Percentiles rank a stretch among this genome's conserved stretches.
These are phyloP conservation scores for Martensiomyces pterosporus DNA, from an alignment of 192 early-diverging fungal genomes.

Conservation along the genomic window DNA sequence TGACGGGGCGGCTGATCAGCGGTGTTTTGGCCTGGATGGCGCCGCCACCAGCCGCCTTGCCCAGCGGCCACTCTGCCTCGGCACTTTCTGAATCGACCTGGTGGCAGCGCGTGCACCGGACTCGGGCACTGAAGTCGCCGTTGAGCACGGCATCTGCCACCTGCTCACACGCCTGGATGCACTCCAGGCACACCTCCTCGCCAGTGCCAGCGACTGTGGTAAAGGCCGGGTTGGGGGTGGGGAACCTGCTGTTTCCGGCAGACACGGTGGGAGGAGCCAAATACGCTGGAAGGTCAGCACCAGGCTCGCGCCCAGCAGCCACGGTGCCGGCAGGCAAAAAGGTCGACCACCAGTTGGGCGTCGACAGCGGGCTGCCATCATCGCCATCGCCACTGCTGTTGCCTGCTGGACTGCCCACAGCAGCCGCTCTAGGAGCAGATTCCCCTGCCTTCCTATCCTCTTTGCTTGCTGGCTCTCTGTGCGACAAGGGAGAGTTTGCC, in stretches of 20 bases:
- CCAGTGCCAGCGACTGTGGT: constrained; percentile 25
- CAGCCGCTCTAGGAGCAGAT: not conserved
- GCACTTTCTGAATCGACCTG: not conserved
- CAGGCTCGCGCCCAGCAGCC: not conserved
- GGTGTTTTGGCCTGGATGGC: constrained; percentile 15
- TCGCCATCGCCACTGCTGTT: not conserved
- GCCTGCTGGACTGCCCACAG: not conserved
- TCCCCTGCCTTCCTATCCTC: not conserved
- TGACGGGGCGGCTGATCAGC: constrained; percentile 21
- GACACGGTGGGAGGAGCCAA: constrained; percentile 38
- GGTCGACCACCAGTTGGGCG: constrained; percentile 42
- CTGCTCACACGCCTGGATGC: constrained; percentile 46
- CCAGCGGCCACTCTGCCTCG: constrained; percentile 23
- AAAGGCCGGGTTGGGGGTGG: constrained; percentile 23
- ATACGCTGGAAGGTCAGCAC: constrained; percentile 16
- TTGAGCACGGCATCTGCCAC: constrained; percentile 44
- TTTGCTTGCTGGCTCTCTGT: too few relatives aligned
- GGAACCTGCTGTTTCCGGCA: constrained; percentile 25
- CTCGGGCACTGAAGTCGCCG: constrained; percentile 46
- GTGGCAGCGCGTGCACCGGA: constrained; percentile 48
- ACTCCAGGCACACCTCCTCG: constrained; percentile 42
- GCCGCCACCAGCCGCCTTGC: constrained; percentile 3
- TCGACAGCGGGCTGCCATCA: not conserved
- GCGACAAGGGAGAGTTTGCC: too few relatives aligned
- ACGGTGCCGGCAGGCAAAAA: constrained; percentile 20